Evolutionary conservation across 202 grass and related monocot species (phyloP).

Genomic region (Carex arenaria): DNA sequence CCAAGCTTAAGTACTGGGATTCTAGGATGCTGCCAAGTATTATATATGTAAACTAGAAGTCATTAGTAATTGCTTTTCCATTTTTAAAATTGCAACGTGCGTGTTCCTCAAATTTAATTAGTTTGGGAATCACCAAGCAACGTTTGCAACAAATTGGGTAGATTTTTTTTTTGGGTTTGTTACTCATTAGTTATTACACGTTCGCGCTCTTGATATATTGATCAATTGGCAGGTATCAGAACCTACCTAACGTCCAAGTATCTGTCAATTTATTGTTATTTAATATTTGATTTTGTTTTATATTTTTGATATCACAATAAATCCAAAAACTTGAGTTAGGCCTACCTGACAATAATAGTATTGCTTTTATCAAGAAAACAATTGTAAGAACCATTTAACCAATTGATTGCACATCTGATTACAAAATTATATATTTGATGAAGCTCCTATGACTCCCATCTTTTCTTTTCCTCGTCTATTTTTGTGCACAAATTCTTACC

Average conservation of each 20-base stretch:
- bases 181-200: no score
- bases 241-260: not conserved
- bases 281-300: not conserved
- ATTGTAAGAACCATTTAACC: not conserved
- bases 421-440: not conserved
- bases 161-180: no score
- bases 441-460: not conserved
- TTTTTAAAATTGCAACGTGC: no score
- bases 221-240: not conserved
- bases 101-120: no score
- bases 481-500: not conserved
- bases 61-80: no score
- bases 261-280: not conserved
- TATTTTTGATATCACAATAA: not conserved
- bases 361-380: not conserved
- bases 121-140: no score
- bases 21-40: no score
- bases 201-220: no score
- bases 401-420: constrained; percentile 3
- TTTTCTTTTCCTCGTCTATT: not conserved
- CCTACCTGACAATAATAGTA: not conserved
- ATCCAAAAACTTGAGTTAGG: not conserved
- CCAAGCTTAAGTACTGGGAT: no score
- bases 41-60: no score
- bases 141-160: no score